phyloP scores from a whole-genome alignment of 2,329 filamentous ascomycete genomes.

The Neopestalotiopsis sp. region DNA sequence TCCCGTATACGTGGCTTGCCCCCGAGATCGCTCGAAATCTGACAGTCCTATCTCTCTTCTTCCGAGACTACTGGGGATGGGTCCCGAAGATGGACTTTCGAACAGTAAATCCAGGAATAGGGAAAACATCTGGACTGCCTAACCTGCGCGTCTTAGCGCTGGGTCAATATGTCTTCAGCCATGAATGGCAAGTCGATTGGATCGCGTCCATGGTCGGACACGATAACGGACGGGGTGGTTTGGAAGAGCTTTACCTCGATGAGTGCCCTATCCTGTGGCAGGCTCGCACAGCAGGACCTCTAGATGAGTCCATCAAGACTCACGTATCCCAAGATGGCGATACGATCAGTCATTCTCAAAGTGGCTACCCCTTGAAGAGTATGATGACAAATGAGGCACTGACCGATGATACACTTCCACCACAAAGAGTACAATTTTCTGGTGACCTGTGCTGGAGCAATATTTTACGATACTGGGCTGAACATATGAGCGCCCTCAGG shows the following conservation, averaged over 20 bases:
- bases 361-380: conserved; percentile 13
- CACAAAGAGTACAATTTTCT: neutral
- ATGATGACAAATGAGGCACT: neutral
- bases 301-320: conserved; percentile 8
- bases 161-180: conserved; percentile 46
- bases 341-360: conserved; percentile 9
- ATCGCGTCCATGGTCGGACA: conserved; percentile 41
- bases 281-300: conserved; percentile 11
- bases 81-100: conserved; percentile 44
- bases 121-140: conserved; percentile 37
- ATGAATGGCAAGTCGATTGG: conserved; percentile 54
- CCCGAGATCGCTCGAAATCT: conserved; percentile 28
- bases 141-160: conserved; percentile 45
- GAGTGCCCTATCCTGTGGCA: conserved; percentile 44
- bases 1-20: conserved; percentile 31
- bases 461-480: conserved; percentile 17
- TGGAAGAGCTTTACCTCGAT: conserved; percentile 49
- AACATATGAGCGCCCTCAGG: too few relatives aligned
- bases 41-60: conserved; percentile 45
- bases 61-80: conserved; percentile 44
- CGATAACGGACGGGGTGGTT: conserved; percentile 32
- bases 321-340: conserved; percentile 4
- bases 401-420: neutral
- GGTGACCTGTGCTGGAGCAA: conserved; percentile 20
- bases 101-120: conserved; percentile 17